Percentiles rank a stretch among this genome's conserved stretches.
Evolutionary conservation across 257 asterid genomes (phyloP).

Genomic region (Ajuga chamaepitys): DNA sequence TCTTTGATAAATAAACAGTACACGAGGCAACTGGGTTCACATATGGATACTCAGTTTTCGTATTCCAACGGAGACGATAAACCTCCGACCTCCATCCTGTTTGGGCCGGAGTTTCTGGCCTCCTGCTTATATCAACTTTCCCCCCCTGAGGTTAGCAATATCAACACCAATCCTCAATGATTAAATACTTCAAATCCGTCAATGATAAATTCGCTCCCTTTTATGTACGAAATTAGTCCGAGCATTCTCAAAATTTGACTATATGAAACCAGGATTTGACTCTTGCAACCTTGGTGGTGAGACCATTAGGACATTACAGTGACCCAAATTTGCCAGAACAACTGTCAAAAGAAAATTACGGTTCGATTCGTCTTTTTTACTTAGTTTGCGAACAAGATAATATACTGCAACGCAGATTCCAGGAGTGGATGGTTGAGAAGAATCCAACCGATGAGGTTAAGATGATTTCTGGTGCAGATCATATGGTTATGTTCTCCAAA

Average conservation of each 20-base stretch:
- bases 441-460: slow-evolving; percentile 34
- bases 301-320: slow-evolving; percentile 14
- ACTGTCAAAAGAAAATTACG: slow-evolving; percentile 24
- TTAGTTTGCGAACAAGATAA: slow-evolving; percentile 26
- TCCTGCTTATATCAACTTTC: slow-evolving; percentile 28
- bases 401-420: slow-evolving; percentile 1
- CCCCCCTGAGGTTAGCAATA: slow-evolving; percentile 31
- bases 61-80: slow-evolving; percentile 18
- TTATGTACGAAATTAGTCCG: not conserved
- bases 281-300: slow-evolving; percentile 31
- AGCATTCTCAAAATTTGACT: not conserved
- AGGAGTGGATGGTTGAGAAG: slow-evolving; percentile 29
- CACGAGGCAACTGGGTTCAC: slow-evolving; percentile 14
- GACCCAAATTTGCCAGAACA: not conserved
- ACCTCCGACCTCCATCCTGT: slow-evolving; percentile 22
- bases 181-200: not conserved
- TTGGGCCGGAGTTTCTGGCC: slow-evolving; percentile 32
- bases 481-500: slow-evolving; percentile 41
- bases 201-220: not conserved
- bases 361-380: slow-evolving; percentile 29
- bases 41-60: slow-evolving; percentile 16
- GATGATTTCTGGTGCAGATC: slow-evolving; percentile 28
- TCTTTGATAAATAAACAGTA: slow-evolving; percentile 13
- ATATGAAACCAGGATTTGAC: slow-evolving; percentile 26
- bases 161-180: not conserved